Percentiles rank a stretch among this genome's conserved stretches.
These are phyloP conservation scores for Phoenix dactylifera DNA, from an alignment of 176 grass and related monocot species.

Conservation along the genomic window DNA sequence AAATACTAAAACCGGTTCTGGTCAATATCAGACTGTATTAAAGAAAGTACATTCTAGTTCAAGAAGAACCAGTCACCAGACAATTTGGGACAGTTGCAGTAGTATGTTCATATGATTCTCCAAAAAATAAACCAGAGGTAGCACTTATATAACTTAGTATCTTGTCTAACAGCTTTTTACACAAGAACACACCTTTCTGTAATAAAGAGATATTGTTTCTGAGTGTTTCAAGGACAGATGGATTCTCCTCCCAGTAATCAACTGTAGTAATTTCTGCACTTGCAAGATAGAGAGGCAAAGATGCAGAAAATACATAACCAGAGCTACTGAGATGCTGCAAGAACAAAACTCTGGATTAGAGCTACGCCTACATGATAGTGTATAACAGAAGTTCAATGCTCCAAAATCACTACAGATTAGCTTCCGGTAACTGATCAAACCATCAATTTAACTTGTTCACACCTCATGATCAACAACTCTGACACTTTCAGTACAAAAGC, in stretches of 20 bases:
- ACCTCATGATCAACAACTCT: constrained; percentile 99
- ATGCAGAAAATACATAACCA: constrained; percentile 94
- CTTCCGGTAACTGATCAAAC: neutral
- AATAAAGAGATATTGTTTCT: constrained; percentile 57
- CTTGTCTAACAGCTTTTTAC: too few relatives aligned
- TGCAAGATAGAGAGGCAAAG: constrained; percentile 90
- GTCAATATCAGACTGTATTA: too few relatives aligned
- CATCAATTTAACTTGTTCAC: constrained; percentile 19
- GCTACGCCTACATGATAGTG: constrained; percentile 6
- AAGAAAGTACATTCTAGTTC: too few relatives aligned
- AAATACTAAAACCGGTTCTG: too few relatives aligned
- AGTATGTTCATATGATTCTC: too few relatives aligned
- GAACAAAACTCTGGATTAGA: constrained; percentile 23
- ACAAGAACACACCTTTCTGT: constrained; percentile 36
- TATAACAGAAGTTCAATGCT: neutral
- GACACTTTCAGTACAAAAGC: constrained; percentile 84
- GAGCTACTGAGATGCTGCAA: constrained; percentile 85
- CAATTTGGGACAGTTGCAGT: too few relatives aligned
- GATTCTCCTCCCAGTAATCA: constrained; percentile 78
- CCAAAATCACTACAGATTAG: too few relatives aligned
- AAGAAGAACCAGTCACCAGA: too few relatives aligned
- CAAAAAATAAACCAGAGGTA: too few relatives aligned
- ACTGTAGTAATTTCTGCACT: constrained; percentile 83
- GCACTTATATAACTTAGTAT: too few relatives aligned
- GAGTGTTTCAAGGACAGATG: constrained; percentile 50